Evolutionary conservation across 305 asterid genomes (phyloP), one percentile per base, ranked within the genome.

Genomic region (Fraxinus xanthoxyloides): DNA sequence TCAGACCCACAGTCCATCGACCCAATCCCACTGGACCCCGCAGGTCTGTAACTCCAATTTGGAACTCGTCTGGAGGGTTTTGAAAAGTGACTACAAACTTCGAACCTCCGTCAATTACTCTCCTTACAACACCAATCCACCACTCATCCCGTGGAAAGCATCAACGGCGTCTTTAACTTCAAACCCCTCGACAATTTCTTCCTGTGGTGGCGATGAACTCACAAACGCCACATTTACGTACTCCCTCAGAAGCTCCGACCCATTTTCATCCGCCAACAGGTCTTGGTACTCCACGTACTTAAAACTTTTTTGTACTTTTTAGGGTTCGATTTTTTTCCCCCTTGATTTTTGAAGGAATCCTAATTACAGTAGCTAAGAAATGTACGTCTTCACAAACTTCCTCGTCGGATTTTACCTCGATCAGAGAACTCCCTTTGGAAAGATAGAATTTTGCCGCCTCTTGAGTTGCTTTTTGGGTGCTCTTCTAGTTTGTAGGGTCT

Each of bases 91-190:
- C 91, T 2, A 84, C 72, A 69, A 82, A 92, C 30, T 83, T 88
- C 65, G 70, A 76, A 3, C 80, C 93, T 26, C 83, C 87, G 7
- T 81, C 86, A 17, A 86, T 7, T 10, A 76, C 84, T 17, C 84
- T 76, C 2, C 77, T 81, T 1, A 92, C 87, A n/a, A 82, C 84
- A 24, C 95, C 97, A 0, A 84, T 90, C 97, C 98, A 92, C 97
- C 97, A 94, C 10, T 97, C 96, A 76, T 92, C 97, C 82, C 75
- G 82, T 81, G 87, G 72, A 79, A 90, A 8, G 94, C 95, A 75
- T 92, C 98, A 2, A 94, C 97, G 17, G 72, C 84, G 89, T 92
- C 97, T 79, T 85, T 79, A 0, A 77, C 80, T 21, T 84, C 87
- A 76, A 90, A 88, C 3, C 84, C 65, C 80, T 63, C 48, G 3